Evolutionary conservation across 1,284 basidiomycete species (phyloP).

Genomic region (Bjerkandera adusta): DNA sequence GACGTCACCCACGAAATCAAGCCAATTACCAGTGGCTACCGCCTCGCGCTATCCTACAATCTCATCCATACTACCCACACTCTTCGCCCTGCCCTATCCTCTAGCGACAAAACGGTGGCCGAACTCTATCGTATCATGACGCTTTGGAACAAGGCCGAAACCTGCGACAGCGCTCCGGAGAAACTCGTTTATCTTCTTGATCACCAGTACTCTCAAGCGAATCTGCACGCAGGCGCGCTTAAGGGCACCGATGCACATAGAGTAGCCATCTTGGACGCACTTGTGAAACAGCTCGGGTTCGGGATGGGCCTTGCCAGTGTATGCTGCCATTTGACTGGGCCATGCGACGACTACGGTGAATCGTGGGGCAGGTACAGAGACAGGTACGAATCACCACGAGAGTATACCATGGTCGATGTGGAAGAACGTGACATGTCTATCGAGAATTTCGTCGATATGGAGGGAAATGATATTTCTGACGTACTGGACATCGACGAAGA

Average conservation of each 20-base stretch:
- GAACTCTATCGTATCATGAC: constrained; percentile 1
- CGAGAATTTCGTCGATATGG: constrained; percentile 34
- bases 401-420: constrained; percentile 32
- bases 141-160: constrained; percentile 18
- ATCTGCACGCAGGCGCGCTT: constrained; percentile 18
- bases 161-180: constrained; percentile 3
- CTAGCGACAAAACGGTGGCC: not conserved
- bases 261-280: constrained; percentile 15
- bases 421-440: not conserved
- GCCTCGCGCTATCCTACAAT: constrained; percentile 44
- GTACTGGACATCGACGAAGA: constrained; percentile 28
- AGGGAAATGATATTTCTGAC: constrained; percentile 25
- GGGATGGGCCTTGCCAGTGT: constrained; percentile 36
- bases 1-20: constrained; percentile 47
- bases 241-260: constrained; percentile 24
- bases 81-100: constrained; percentile 32
- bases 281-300: constrained; percentile 21
- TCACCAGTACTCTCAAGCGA: constrained; percentile 23
- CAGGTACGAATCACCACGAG: not conserved
- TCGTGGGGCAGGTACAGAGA: not conserved
- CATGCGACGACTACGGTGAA: constrained; percentile 27
- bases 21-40: constrained; percentile 41
- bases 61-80: constrained; percentile 38
- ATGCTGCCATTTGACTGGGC: constrained; percentile 31
- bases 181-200: constrained; percentile 22